Base-by-base conservation (phyloP, 345 rosid genomes). In the Citrus cavaleriei region DNA sequence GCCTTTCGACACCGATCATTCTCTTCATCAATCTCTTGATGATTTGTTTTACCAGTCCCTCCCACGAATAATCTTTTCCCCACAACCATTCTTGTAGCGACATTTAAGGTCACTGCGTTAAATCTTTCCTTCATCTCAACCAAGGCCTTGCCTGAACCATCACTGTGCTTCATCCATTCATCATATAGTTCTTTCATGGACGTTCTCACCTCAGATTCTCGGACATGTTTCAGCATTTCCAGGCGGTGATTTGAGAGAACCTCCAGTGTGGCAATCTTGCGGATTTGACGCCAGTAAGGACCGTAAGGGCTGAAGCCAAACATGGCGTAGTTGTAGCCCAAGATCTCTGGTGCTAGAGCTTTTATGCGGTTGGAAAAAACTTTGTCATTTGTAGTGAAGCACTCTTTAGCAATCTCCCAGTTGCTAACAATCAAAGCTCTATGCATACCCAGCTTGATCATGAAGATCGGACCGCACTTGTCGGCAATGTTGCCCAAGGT, bases 81-180 rank as follows among this genome's bases (percentile, higher is more conserved):
- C 0, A 77, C 78, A 1, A 88, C 51, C 12, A 83, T 76, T 58
- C 58, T 78, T 9, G 77, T 67, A 22, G 81, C 73, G 19, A 85
- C 75, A 49, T 88, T 88, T 6, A 83, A 10, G 2, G 87, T 68
- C 57, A 85, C 13, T 60, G 83, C 80, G 3, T 55, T 73, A 37
- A 86, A 83, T 85, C 87, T 81, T 30, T 40, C 46, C 60, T 73
- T 86, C 84, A 88, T 82, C 57, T 85, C 86, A 57, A 83, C 70
- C 24, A 24, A 10, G 58, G 60, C 73, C 57, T 69, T 35, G 37
- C 18, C 51, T 34, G 68, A 60, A 21, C 24, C 9, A 27, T 10
- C 25, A 3, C 63, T 55, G 3, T 65, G 57, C 4, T 72, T 46
- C 2, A 38, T 46, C 82, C 83, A 81, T 0, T 61, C 68, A 24